Evolutionary conservation across 768 basidiomycete species (phyloP).

Genomic region (Lyophyllum shimeji): DNA sequence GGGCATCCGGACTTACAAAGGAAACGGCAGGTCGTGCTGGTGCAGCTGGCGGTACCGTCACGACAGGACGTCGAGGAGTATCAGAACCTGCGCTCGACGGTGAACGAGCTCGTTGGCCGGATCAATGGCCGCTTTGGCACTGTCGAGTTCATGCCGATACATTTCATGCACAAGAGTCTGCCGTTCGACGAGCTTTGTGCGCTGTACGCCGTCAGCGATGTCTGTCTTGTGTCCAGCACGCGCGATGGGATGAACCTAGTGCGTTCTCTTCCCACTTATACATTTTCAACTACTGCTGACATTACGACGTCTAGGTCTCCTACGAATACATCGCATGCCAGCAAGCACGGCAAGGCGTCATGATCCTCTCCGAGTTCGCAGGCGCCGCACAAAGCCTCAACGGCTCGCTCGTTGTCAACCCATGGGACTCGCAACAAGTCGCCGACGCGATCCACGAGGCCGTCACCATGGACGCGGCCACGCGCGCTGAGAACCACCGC

Average conservation of each 20-base stretch:
- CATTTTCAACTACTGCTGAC: slow-evolving; percentile 24
- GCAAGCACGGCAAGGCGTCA: slow-evolving; percentile 87
- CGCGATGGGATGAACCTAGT: slow-evolving; percentile 99
- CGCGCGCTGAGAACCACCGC: slow-evolving; percentile 87
- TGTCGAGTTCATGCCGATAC: slow-evolving; percentile 99
- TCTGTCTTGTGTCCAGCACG: slow-evolving; percentile 92
- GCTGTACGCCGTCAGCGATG: slow-evolving; percentile 95
- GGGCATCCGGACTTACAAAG: slow-evolving; percentile 11
- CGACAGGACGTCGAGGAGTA: slow-evolving; percentile 99
- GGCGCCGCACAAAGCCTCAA: slow-evolving; percentile 96
- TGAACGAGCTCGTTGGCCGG: slow-evolving; percentile 96
- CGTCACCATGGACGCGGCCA: slow-evolving; percentile 81
- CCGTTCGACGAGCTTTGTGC: slow-evolving; percentile 95
- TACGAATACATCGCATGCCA: slow-evolving; percentile 99
- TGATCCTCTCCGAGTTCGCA: slow-evolving; percentile 98
- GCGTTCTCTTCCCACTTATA: slow-evolving; percentile 28
- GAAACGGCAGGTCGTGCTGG: slow-evolving; percentile 75
- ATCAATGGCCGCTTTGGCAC: slow-evolving; percentile 99
- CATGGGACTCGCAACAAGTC: slow-evolving; percentile 98
- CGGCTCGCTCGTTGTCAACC: slow-evolving; percentile 96
- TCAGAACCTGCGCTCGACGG: slow-evolving; percentile 92
- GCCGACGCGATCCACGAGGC: slow-evolving; percentile 97
- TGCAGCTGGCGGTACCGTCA: slow-evolving; percentile 96
- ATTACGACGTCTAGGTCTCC: slow-evolving; percentile 71
- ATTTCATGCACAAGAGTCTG: slow-evolving; percentile 97